Evolutionary conservation across 305 asterid species (phyloP).

Genomic region (Fraxinus angustifolia): DNA sequence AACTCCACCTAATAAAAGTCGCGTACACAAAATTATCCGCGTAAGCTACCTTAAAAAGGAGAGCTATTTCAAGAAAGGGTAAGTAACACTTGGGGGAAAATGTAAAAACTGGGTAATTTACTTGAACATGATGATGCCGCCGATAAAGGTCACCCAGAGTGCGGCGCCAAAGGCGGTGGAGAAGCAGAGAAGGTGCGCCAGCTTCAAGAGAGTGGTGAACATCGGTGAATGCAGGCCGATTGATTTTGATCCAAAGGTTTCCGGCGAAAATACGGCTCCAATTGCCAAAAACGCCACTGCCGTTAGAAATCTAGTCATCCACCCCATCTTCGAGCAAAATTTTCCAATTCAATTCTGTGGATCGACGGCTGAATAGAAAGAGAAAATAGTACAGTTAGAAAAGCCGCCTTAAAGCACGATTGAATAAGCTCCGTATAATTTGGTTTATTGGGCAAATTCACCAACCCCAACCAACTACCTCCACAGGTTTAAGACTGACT

Average conservation of each 20-base stretch:
- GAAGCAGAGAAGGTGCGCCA: conserved; percentile 84
- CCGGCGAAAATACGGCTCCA: conserved; percentile 86
- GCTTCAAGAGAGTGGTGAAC: conserved; percentile 54
- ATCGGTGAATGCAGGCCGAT: conserved; percentile 48
- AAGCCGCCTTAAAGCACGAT: background rate
- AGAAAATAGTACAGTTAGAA: background rate
- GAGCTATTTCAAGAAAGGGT: background rate
- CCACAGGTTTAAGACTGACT: background rate
- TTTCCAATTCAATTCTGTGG: background rate
- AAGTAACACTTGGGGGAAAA: background rate
- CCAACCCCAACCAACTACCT: background rate
- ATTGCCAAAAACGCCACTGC: conserved; percentile 74
- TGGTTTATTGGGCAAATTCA: background rate
- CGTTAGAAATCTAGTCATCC: conserved; percentile 67
- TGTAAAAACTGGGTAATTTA: conserved; percentile 19
- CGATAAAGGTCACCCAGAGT: conserved; percentile 94
- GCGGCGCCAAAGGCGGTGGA: conserved; percentile 94
- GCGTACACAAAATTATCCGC: background rate
- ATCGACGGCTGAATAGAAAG: background rate
- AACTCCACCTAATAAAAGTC: no score
- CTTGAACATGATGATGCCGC: conserved; percentile 99
- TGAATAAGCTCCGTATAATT: background rate
- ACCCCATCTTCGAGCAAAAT: conserved; percentile 49
- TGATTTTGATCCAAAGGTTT: conserved; percentile 67
- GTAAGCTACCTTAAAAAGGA: background rate